phyloP scores from a whole-genome alignment of 164 flowering plant species.

The Stephania yunnanensis region DNA sequence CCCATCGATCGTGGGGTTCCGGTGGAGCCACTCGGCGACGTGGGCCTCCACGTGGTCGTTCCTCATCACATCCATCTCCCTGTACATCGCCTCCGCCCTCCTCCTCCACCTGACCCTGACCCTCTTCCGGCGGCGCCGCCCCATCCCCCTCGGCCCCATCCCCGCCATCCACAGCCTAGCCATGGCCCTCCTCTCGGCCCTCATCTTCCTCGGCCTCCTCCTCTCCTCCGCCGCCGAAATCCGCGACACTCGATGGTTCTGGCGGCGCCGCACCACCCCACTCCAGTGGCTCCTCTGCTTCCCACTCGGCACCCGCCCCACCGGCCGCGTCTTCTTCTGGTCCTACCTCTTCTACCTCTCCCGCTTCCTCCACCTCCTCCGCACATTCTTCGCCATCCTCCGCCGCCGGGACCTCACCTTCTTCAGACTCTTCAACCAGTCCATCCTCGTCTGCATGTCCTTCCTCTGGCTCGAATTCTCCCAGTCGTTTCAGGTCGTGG shows the following conservation, averaged over 20 bases:
- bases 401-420: constrained; percentile 37
- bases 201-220: constrained; percentile 55
- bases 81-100: constrained; percentile 39
- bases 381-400: constrained; percentile 48
- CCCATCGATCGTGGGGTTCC: constrained; percentile 58
- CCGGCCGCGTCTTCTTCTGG: constrained; percentile 93
- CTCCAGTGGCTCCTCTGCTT: constrained; percentile 87
- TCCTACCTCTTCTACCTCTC: constrained; percentile 71
- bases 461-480: constrained; percentile 91
- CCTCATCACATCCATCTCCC: constrained; percentile 51
- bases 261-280: constrained; percentile 60
- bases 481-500: constrained; percentile 82
- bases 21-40: constrained; percentile 65
- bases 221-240: constrained; percentile 73
- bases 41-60: constrained; percentile 89
- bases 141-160: constrained; percentile 58
- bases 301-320: constrained; percentile 80
- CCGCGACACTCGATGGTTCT: constrained; percentile 81
- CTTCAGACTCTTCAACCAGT: constrained; percentile 54
- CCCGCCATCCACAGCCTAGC: constrained; percentile 65
- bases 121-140: constrained; percentile 29
- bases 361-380: constrained; percentile 55
- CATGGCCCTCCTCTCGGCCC: constrained; percentile 49
- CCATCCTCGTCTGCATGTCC: constrained; percentile 44
- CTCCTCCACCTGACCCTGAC: constrained; percentile 35